Evolutionary conservation across 345 rosid genomes (phyloP), one percentile per base, ranked within the genome.

Genomic region (Murraya paniculata): DNA sequence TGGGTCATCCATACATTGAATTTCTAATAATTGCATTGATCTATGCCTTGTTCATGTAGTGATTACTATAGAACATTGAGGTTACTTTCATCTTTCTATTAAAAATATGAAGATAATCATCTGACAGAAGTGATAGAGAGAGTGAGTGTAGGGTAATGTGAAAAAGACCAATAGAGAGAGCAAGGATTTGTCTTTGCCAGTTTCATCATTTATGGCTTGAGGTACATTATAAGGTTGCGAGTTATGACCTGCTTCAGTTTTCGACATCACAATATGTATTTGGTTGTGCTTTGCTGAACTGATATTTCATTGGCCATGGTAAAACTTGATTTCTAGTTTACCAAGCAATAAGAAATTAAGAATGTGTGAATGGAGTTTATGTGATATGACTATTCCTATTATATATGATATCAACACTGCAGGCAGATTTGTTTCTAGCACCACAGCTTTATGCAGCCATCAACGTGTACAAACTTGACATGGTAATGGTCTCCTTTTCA

Each of bases 391-490:
- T 59, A 77, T 53, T 19, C 68, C 59, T 72, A 65, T 38, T 65
- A 22, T 11, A 41, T 10, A 45, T 77, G 30, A 65, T 39, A 7
- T 79, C 72, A 25, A 55, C 62, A 70, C 55, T 87, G 89, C 93
- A 95, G 98, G 99, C 98, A 39, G 99, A 95, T 86, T 30, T 87
- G 75, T 95, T 92, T 84, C 73, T 93, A 65, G 97, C 92, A 31
- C 93, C 97, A 24, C 98, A 93, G 81, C 75, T 93, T 81, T 1
- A 84, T 28, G 85, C 78, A 38, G 94, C 90, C 60, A 75, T 85
- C 71, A 85, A 74, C 19, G 87, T 86, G 68, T 91, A 88, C 87
- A 79, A 85, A 58, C 73, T 93, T n/a, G 91, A 88, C 85, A 90
- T 91, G 97, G 98, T 95, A 93, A 39, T 67, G 7, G 61, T 72